Evolutionary conservation across 495 filamentous ascomycete genomes (phyloP), one percentile per base, ranked within the genome.

Genomic region (Penicillium antarcticum): DNA sequence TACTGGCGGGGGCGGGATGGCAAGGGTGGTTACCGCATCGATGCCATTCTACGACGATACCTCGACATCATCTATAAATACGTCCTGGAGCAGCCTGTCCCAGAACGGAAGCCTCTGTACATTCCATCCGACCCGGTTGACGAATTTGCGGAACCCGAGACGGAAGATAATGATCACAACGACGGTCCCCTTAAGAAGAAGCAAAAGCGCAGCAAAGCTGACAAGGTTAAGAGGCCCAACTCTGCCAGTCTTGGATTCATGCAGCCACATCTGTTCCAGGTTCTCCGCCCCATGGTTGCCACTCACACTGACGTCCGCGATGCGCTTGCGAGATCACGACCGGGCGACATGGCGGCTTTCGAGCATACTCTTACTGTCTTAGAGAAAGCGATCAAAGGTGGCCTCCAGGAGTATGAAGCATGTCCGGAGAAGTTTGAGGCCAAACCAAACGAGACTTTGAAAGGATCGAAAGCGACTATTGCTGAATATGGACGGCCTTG

Each of bases 231-330:
- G 56, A 71, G 68, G 42, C 50, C 64, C 21, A 70, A 70, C 12
- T 85, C 85, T 23, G 82, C 91, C 6, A 97, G 90, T 58, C 73
- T 95, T 19, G 74, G 80, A n/a, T 83, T 83, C 26, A 87, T 99
- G 75, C 92, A 96, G 63, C 80, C 87, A 3, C 94, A 99, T 69
- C 79, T 96, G 32, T 99, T 99, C 75, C 87, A 95, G 63, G 78
- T 99, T 19, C 83, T 96, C 8, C 83, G 92, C 4, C 79, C 91
- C 3, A 81, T 97, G 41, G 81, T 97, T 34, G 70, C 83, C 0
- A 77, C 70, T 31, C 87, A 96, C 64, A 87, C 85, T 23, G 77
- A 91, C 57, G 83, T 99, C 38, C 83, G 95, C 4, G 87, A 96
- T 66, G 78, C 84, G 2, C 80, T 99, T 5, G 92, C 88, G 4